Base-by-base conservation (phyloP, 345 rosid genomes). In the Gossypium sturtianum region DNA sequence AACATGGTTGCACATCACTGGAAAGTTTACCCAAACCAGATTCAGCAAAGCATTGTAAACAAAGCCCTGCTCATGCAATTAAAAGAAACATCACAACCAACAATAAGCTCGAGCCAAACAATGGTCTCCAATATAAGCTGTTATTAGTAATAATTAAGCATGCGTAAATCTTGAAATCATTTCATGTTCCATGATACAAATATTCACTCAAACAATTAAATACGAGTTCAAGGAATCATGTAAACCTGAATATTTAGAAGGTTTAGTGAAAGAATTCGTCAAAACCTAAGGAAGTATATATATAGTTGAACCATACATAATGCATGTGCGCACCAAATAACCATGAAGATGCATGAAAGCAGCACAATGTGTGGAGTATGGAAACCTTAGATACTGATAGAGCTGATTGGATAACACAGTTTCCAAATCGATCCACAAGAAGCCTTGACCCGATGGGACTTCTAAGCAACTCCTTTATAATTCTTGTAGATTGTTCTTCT, bases 401-500 rank as follows among this genome's bases (percentile, higher is more conserved):
- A 62, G 94, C 96, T 0, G 83, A 71, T 70, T 90, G 95, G 74
- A 89, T 82, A 54, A 90, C 97, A 75, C 77, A 94, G 82, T 91
- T 94, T 25, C 96, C 98, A 54, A 23, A 90, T n/a, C 81, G 85
- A 79, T 94, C 82, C 16, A 81, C 41, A 60, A 91, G 86, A 64
- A 90, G 87, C 77, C 75, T 51, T 6, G 81, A 72, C 29, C 71
- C 74, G 1, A 74, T 74, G 16, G 77, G 83, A 82, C 80, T 76
- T 23, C 9, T 17, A n/a, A 94, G 77, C 82, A 94, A 59, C 83
- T 92, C 97, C 73, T 16, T 0, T 62, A 88, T 29, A 23, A 94
- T 90, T 70, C 74, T 25, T 9, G 59, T 44, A 2, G 83, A 74
- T 22, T 83, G 83, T 3, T 77, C 71, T 53, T 78, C 80, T 3